A percentile compares a stretch with the other conserved stretches of the same genome.
Conservation (phyloP, 768 basidiomycete species). For the Panaeolus papilionaceus region DNA sequence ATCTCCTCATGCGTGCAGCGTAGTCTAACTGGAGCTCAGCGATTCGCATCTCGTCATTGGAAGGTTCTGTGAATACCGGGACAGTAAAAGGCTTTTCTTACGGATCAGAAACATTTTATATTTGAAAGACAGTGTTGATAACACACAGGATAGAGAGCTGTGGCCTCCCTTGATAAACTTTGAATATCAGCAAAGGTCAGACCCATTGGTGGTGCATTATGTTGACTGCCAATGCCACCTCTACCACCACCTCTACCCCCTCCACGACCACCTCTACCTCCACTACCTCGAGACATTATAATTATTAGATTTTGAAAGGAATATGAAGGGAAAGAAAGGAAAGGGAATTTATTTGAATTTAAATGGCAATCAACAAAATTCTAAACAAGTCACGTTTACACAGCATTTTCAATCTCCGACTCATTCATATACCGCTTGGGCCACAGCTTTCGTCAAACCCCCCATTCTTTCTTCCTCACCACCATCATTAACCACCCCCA, state of each 20-base stretch:
- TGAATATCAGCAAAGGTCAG: conserved; percentile 83
- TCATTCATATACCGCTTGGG: conserved; percentile 27
- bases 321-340: conserved; percentile 17
- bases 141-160: conserved; percentile 83
- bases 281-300: conserved; percentile 48
- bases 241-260: conserved; percentile 57
- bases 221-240: conserved; percentile 62
- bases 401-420: conserved; percentile 48
- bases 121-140: conserved; percentile 23
- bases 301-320: neutral
- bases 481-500: conserved; percentile 35
- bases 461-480: conserved; percentile 38
- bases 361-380: conserved; percentile 22
- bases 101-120: conserved; percentile 26
- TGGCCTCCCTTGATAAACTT: conserved; percentile 75
- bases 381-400: conserved; percentile 13
- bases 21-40: conserved; percentile 73
- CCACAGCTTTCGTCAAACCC: conserved; percentile 28
- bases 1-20: conserved; percentile 65
- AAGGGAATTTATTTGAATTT: conserved; percentile 18
- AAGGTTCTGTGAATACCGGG: conserved; percentile 72
- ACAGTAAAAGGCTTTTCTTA: conserved; percentile 63
- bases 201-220: conserved; percentile 73
- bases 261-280: conserved; percentile 46
- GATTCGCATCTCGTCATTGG: conserved; percentile 68